Conservation (phyloP, 2,329 filamentous ascomycete genomes). For the Botrytis deweyae region DNA sequence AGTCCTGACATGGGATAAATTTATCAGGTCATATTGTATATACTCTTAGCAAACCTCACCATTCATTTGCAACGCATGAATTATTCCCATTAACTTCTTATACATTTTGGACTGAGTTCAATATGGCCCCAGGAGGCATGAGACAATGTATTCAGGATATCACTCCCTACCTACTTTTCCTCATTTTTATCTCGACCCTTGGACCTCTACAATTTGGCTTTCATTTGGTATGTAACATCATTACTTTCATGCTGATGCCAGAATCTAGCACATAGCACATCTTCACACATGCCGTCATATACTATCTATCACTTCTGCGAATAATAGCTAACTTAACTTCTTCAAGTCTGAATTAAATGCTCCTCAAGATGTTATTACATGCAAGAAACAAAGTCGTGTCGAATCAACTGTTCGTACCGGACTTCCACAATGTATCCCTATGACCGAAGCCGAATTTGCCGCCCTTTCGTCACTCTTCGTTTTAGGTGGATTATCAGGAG, state of each 20-base stretch:
- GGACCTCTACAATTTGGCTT: constrained; percentile 94
- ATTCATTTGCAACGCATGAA: neutral
- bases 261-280: neutral
- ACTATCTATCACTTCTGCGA: constrained; percentile 12
- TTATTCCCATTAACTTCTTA: neutral
- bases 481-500: constrained; percentile 80
- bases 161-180: constrained; percentile 74
- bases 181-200: constrained; percentile 74
- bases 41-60: neutral
- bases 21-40: neutral
- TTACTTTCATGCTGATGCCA: neutral
- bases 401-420: constrained; percentile 36
- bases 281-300: constrained; percentile 6
- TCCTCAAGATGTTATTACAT: constrained; percentile 90
- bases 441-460: constrained; percentile 79
- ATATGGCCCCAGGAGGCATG: constrained; percentile 37
- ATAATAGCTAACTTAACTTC: constrained; percentile 18
- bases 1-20: no score
- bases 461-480: constrained; percentile 90
- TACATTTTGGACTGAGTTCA: neutral
- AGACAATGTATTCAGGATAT: constrained; percentile 44
- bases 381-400: constrained; percentile 60
- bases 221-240: constrained; percentile 65
- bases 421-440: constrained; percentile 79
- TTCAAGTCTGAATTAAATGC: constrained; percentile 87